phyloP scores from a whole-genome alignment of 2,329 filamentous ascomycete genomes.

The Dothideomycetes sp. region DNA sequence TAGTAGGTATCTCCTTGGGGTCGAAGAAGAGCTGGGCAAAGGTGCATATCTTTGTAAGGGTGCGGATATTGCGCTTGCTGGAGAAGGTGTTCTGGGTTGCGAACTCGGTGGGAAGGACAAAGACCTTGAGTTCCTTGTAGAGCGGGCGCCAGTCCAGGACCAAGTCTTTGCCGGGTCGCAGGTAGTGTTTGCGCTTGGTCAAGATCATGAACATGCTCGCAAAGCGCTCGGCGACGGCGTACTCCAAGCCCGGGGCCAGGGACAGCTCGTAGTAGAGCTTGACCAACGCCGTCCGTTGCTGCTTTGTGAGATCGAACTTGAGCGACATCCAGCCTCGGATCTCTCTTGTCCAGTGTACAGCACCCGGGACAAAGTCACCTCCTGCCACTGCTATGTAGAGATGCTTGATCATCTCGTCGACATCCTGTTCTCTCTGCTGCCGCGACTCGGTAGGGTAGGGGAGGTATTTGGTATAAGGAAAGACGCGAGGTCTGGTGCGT shows the following conservation, averaged over 20 bases:
- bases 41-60: constrained; percentile 78
- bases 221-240: constrained; percentile 74
- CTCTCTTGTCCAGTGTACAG: constrained; percentile 94
- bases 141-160: constrained; percentile 84
- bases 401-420: constrained; percentile 82
- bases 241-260: constrained; percentile 80
- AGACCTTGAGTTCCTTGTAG: constrained; percentile 83
- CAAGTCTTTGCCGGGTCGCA: constrained; percentile 84
- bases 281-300: constrained; percentile 71
- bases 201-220: constrained; percentile 92
- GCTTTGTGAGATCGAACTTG: constrained; percentile 91
- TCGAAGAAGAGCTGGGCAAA: constrained; percentile 92
- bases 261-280: constrained; percentile 91
- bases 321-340: constrained; percentile 88
- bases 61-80: constrained; percentile 54
- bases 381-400: constrained; percentile 86
- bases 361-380: constrained; percentile 87
- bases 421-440: constrained; percentile 61
- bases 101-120: constrained; percentile 78
- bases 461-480: constrained; percentile 81
- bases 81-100: constrained; percentile 46
- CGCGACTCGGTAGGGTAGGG: constrained; percentile 84
- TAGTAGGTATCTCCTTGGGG: constrained; percentile 67
- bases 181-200: constrained; percentile 96
- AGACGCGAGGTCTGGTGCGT: constrained; percentile 69